phyloP scores from a whole-genome alignment of 2,329 filamentous ascomycete genomes.

The Rhytidhysteron rufulum region DNA sequence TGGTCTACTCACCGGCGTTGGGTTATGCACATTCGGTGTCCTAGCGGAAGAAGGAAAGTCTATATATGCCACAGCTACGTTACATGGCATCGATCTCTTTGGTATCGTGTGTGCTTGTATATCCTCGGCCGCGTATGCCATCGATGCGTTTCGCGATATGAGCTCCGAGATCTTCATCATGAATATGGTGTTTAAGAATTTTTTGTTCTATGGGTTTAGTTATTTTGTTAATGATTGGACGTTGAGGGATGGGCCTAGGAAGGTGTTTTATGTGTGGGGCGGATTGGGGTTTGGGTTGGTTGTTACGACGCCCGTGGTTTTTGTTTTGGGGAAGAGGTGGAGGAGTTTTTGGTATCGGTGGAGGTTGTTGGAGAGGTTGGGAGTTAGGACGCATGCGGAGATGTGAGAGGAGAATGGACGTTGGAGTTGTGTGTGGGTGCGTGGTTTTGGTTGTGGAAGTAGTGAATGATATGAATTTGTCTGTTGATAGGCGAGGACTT shows the following conservation, averaged over 20 bases:
- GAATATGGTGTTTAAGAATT: constrained; percentile 44
- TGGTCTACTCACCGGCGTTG: constrained; percentile 30
- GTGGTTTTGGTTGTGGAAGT: no score
- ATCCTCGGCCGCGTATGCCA: constrained; percentile 31
- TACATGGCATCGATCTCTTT: constrained; percentile 32
- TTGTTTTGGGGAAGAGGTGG: constrained; percentile 33
- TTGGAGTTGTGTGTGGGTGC: no score
- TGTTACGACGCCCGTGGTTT: constrained; percentile 26
- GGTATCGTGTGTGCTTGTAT: constrained; percentile 31
- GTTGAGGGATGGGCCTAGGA: constrained; percentile 27
- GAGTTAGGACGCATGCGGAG: constrained; percentile 9
- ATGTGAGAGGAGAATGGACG: no score
- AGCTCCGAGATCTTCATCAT: constrained; percentile 42
- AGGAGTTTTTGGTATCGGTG: constrained; percentile 31
- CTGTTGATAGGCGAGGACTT: no score
- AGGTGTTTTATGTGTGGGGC: constrained; percentile 38
- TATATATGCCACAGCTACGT: constrained; percentile 29
- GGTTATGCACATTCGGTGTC: constrained; percentile 39
- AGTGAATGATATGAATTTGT: no score
- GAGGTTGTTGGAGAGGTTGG: constrained; percentile 30
- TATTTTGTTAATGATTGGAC: constrained; percentile 45
- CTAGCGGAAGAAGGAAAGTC: constrained; percentile 13
- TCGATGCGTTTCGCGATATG: constrained; percentile 41
- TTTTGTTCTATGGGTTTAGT: constrained; percentile 42
- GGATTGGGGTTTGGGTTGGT: constrained; percentile 23